phyloP scores from a whole-genome alignment of 306 rosid genomes.

The Sesbania bispinosa region DNA sequence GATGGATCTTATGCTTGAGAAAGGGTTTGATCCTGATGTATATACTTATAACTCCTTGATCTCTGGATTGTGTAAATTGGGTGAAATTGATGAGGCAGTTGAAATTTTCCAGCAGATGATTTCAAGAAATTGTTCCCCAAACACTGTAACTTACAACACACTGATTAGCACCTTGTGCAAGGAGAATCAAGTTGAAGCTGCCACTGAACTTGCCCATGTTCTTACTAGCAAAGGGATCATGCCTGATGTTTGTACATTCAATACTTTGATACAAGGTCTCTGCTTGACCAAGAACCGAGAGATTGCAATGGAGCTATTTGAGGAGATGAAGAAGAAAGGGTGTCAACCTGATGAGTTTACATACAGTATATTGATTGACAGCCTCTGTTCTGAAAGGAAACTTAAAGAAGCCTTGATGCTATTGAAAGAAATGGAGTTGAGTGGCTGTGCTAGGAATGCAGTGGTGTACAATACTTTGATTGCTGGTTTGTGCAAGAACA shows the following conservation, averaged over 20 bases:
- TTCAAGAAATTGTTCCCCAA: conserved; percentile 65
- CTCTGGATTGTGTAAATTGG: conserved; percentile 68
- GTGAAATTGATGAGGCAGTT: conserved; percentile 71
- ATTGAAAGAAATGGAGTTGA: conserved; percentile 75
- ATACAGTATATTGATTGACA: conserved; percentile 69
- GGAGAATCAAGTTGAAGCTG: conserved; percentile 75
- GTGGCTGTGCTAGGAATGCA: conserved; percentile 73
- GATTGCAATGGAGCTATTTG: conserved; percentile 67
- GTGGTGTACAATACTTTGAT: conserved; percentile 80
- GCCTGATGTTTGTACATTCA: conserved; percentile 88
- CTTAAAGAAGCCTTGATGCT: conserved; percentile 60
- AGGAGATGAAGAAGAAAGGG: conserved; percentile 82
- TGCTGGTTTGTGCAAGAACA: conserved; percentile 80
- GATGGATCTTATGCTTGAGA: conserved; percentile 77
- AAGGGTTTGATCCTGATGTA: conserved; percentile 73
- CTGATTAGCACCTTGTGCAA: conserved; percentile 69
- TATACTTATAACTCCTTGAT: conserved; percentile 75
- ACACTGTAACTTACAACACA: conserved; percentile 71
- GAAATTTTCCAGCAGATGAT: conserved; percentile 73
- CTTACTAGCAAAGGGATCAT: conserved; percentile 67
- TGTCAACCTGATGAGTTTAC: conserved; percentile 82
- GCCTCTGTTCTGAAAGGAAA: conserved; percentile 57
- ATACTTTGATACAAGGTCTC: conserved; percentile 79
- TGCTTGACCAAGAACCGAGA: conserved; percentile 55
- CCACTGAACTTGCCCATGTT: conserved; percentile 57